These are phyloP conservation scores for Cladochytrium replicatum DNA, from an alignment of 192 early-diverging fungal species.

Conservation along the genomic window DNA sequence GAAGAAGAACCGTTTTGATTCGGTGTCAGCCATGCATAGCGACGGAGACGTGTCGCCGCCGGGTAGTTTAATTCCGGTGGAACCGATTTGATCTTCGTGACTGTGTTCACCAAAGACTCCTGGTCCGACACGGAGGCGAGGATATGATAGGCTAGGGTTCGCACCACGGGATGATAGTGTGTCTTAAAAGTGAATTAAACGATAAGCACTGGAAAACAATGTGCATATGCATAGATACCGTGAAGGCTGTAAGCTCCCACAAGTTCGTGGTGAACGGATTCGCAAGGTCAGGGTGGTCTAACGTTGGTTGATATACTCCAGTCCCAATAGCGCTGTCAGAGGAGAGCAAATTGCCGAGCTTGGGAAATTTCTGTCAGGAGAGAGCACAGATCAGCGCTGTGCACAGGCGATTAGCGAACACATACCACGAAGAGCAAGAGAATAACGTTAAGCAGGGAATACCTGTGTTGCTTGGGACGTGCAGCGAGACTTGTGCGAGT, in stretches of 20 bases:
- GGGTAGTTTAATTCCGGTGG: no score
- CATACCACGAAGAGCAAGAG: conserved; percentile 53
- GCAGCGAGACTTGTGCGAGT: conserved; percentile 54
- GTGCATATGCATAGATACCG: no score
- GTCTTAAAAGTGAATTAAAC: no score
- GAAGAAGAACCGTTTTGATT: no score
- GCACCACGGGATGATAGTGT: conserved; percentile 40
- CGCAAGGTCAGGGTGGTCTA: conserved; percentile 89
- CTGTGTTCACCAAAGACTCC: no score
- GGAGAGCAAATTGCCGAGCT: conserved; percentile 51
- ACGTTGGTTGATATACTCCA: conserved; percentile 66
- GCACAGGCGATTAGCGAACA: no score
- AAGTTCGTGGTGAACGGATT: conserved; percentile 89
- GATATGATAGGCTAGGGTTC: conserved; percentile 25
- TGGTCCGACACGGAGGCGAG: no score
- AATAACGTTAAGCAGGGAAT: conserved; percentile 56
- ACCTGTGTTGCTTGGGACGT: conserved; percentile 69
- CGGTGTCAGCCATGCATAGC: no score
- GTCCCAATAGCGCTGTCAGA: conserved; percentile 59
- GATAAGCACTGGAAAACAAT: no score
- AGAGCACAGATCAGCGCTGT: no score
- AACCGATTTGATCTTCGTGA: no score
- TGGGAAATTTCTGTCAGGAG: conserved; percentile 52
- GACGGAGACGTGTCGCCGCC: no score
- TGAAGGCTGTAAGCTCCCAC: conserved; percentile 78